Conservation (phyloP, 768 basidiomycete genomes). For the Lentinula aciculospora region DNA sequence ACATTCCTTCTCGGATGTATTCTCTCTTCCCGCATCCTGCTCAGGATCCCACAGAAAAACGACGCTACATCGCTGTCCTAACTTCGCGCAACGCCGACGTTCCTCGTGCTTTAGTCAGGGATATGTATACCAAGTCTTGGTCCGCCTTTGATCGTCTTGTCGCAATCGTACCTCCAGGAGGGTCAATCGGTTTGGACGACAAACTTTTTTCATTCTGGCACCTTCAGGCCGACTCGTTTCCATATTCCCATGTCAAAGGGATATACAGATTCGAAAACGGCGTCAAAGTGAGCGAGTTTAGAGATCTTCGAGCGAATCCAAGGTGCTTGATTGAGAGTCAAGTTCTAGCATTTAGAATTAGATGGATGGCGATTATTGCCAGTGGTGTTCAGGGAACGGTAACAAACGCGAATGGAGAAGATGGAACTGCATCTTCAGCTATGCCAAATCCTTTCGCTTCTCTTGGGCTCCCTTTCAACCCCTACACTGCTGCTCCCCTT, state of each 20-base stretch:
- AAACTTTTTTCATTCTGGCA: constrained; percentile 91
- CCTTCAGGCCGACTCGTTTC: constrained; percentile 72
- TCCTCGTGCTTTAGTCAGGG: constrained; percentile 76
- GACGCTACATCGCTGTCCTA: constrained; percentile 54
- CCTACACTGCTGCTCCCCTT: constrained; percentile 64
- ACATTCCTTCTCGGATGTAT: constrained; percentile 70
- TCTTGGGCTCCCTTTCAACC: constrained; percentile 70
- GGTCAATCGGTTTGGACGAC: constrained; percentile 88
- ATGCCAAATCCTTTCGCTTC: constrained; percentile 24
- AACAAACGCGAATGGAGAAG: constrained; percentile 11
- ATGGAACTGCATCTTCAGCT: constrained; percentile 10
- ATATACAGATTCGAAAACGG: constrained; percentile 87
- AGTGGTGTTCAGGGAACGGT: constrained; percentile 55
- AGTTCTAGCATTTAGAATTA: constrained; percentile 73
- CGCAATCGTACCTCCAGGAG: constrained; percentile 86
- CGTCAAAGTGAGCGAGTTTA: constrained; percentile 83
- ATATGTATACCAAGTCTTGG: constrained; percentile 93
- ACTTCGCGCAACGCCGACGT: constrained; percentile 71
- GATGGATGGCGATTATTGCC: constrained; percentile 70
- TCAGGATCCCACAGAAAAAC: constrained; percentile 68
- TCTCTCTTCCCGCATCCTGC: constrained; percentile 77
- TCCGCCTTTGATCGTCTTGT: constrained; percentile 86
- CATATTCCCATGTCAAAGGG: constrained; percentile 75
- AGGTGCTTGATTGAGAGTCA: constrained; percentile 83
- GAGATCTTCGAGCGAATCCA: constrained; percentile 84